A percentile compares a stretch with the other conserved stretches of the same genome.
phyloP scores from a whole-genome alignment of 345 rosid genomes.

The Citrus hindsii region DNA sequence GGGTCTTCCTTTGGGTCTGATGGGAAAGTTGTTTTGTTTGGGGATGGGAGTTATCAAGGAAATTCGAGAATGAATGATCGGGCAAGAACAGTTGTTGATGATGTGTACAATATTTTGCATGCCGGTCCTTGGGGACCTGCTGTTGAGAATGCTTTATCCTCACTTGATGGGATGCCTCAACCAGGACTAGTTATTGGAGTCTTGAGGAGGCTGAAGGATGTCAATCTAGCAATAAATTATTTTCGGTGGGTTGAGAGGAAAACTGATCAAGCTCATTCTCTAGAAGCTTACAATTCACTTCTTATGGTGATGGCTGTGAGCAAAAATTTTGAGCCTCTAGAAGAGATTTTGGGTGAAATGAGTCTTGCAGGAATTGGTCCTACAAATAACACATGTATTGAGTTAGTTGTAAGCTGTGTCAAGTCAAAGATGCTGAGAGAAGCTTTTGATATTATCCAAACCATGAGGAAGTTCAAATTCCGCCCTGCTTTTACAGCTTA shows the following conservation, averaged over 20 bases:
- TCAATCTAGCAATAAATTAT: constrained; percentile 50
- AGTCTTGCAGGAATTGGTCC: constrained; percentile 85
- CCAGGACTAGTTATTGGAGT: constrained; percentile 65
- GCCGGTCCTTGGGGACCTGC: constrained; percentile 71
- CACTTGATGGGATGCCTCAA: constrained; percentile 48
- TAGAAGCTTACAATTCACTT: constrained; percentile 78
- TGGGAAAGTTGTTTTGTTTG: constrained; percentile 20
- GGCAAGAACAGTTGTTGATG: constrained; percentile 36
- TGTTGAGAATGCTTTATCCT: constrained; percentile 49
- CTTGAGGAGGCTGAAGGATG: constrained; percentile 61
- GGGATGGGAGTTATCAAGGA: constrained; percentile 29
- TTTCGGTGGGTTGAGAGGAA: constrained; percentile 79
- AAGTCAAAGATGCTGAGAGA: constrained; percentile 60
- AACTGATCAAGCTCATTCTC: constrained; percentile 52
- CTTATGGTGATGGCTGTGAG: constrained; percentile 67
- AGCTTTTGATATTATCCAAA: constrained; percentile 70
- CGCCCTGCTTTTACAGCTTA: constrained; percentile 94
- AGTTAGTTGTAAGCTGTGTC: constrained; percentile 60
- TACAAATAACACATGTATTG: constrained; percentile 43
- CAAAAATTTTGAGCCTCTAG: constrained; percentile 50
- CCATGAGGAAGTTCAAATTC: constrained; percentile 86
- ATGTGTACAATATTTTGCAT: constrained; percentile 55
- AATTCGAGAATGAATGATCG: constrained; percentile 32
- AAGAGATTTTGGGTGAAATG: constrained; percentile 82
- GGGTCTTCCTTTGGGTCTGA: constrained; percentile 27